Percentiles rank a stretch among this genome's conserved stretches.
Conservation (phyloP, 768 basidiomycete species). For the Pleurotus tuoliensis region DNA sequence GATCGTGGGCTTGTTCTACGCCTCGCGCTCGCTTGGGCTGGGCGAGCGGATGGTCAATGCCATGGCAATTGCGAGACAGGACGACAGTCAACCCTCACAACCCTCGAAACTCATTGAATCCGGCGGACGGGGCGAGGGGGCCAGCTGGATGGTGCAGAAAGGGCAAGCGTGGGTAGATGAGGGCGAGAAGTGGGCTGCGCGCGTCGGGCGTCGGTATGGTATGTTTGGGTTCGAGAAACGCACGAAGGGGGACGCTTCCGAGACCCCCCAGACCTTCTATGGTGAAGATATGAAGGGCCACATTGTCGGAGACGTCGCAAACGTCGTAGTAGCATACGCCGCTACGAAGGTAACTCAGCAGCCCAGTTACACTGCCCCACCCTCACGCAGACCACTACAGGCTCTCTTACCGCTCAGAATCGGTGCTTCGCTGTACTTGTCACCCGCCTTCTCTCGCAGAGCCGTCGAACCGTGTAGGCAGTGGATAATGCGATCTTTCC, state of each 20-base stretch:
- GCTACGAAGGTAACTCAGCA: constrained; percentile 59
- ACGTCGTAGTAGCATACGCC: constrained; percentile 79
- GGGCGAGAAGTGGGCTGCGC: constrained; percentile 66
- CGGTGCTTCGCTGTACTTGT: constrained; percentile 65
- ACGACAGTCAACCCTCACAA: constrained; percentile 1
- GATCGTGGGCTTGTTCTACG: constrained; percentile 69
- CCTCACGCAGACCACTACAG: constrained; percentile 30
- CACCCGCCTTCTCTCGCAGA: constrained; percentile 67
- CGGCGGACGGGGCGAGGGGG: constrained; percentile 10
- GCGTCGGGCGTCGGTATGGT: constrained; percentile 75
- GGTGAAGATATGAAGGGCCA: constrained; percentile 28
- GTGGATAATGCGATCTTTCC: constrained; percentile 27
- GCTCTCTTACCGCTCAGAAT: constrained; percentile 72
- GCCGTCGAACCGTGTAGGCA: constrained; percentile 61
- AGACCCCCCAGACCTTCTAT: neutral
- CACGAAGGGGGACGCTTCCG: constrained; percentile 13
- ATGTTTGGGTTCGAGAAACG: constrained; percentile 73
- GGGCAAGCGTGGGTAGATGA: constrained; percentile 68
- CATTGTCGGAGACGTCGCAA: constrained; percentile 75
- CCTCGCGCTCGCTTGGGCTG: constrained; percentile 59
- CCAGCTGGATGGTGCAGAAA: constrained; percentile 38
- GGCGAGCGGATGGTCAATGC: constrained; percentile 61
- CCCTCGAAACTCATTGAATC: neutral
- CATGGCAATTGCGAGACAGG: constrained; percentile 17
- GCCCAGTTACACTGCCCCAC: constrained; percentile 1